Evolutionary conservation across 2,329 filamentous ascomycete species (phyloP).

Genomic region (Cercospora zeina): DNA sequence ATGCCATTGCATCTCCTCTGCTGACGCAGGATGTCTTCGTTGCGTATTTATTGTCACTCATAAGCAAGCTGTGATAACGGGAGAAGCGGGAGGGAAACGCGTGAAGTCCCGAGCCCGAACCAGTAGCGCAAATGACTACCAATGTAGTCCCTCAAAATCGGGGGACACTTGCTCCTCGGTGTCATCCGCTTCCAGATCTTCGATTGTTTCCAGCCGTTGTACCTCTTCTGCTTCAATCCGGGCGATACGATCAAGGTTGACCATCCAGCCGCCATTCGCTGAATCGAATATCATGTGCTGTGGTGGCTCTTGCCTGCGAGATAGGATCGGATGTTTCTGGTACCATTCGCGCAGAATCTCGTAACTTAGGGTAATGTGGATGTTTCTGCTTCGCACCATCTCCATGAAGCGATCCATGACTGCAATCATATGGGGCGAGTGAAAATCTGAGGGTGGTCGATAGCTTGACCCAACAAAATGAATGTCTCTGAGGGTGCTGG

Average conservation of each 20-base stretch:
- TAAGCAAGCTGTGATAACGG: too few relatives aligned
- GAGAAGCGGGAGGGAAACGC: too few relatives aligned
- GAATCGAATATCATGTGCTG: conserved; percentile 1
- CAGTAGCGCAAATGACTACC: background rate
- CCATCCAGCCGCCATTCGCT: background rate
- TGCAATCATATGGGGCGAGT: background rate
- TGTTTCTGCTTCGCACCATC: background rate
- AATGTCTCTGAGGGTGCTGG: background rate
- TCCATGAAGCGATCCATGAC: background rate
- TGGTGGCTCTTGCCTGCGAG: background rate
- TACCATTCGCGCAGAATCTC: background rate
- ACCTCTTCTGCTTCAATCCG: background rate
- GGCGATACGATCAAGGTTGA: background rate
- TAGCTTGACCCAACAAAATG: background rate
- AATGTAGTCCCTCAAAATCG: background rate
- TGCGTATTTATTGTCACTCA: too few relatives aligned
- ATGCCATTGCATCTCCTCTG: too few relatives aligned
- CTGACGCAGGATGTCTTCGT: too few relatives aligned
- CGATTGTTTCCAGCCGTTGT: background rate
- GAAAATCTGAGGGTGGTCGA: background rate
- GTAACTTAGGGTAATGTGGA: background rate
- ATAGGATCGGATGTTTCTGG: conserved; percentile 2
- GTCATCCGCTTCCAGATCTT: background rate
- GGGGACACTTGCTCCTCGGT: background rate
- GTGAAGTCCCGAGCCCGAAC: too few relatives aligned